Conservation (phyloP, 163 green algal species). For the Scenedesmus sp. region DNA sequence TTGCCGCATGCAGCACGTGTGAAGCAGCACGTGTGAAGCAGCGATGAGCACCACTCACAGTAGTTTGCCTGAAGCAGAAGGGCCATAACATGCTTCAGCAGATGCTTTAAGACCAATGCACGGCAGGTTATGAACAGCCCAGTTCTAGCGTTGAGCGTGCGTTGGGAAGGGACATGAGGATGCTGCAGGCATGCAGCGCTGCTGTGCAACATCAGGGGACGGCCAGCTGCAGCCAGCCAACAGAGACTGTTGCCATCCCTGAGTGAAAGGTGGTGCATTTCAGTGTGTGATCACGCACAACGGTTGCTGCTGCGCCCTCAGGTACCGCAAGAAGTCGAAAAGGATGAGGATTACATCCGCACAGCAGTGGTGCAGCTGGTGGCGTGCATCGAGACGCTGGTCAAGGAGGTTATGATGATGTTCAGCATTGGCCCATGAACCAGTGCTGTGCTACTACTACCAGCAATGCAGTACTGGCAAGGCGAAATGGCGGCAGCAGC, state of each 20-base stretch:
- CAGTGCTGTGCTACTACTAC: neutral
- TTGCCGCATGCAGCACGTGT: neutral
- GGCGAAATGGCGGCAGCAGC: neutral
- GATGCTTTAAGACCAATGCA: neutral
- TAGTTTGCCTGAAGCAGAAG: neutral
- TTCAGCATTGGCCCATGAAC: neutral
- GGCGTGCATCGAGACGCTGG: constrained; percentile 79
- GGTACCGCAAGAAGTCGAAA: constrained; percentile 91
- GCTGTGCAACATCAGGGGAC: neutral
- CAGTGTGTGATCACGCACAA: neutral
- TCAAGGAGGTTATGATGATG: constrained; percentile 67
- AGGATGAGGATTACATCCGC: constrained; percentile 96
- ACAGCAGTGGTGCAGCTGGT: constrained; percentile 83
- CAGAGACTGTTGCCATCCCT: neutral
- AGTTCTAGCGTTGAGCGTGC: neutral
- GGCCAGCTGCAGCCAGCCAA: neutral
- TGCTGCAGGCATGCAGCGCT: neutral
- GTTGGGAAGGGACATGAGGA: neutral
- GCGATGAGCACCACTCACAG: too few relatives aligned
- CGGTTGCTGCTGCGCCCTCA: neutral
- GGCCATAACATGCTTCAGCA: neutral
- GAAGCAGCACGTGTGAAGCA: neutral
- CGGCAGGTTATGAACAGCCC: neutral
- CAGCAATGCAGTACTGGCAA: too few relatives aligned
- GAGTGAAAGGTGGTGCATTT: neutral